Percentiles rank a stretch among this genome's conserved stretches.
These are phyloP conservation scores for Tetraselmis chui DNA, from an alignment of 139 green algal species.

Conservation along the genomic window DNA sequence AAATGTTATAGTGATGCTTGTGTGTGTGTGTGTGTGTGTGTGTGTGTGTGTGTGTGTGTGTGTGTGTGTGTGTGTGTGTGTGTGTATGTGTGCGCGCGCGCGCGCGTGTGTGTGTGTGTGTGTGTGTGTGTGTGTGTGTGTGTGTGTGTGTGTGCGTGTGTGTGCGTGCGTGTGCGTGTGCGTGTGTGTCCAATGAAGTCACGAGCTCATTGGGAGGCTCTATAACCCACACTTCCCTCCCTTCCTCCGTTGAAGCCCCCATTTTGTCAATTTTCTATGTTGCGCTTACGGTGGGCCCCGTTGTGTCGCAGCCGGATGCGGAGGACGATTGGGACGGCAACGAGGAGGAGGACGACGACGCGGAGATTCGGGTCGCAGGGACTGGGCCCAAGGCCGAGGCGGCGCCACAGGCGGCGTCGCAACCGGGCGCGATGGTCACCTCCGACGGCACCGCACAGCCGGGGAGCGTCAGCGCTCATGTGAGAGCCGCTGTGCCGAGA, in stretches of 20 bases:
- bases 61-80: background rate
- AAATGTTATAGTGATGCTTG: too few relatives aligned
- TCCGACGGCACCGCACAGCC: background rate
- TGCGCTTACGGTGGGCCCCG: background rate
- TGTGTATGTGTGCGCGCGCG: too few relatives aligned
- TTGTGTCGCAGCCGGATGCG: background rate
- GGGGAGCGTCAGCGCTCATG: background rate
- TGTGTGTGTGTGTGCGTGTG: too few relatives aligned
- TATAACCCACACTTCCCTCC: too few relatives aligned
- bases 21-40: background rate
- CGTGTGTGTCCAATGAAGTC: too few relatives aligned
- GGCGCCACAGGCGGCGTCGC: background rate
- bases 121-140: too few relatives aligned
- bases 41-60: background rate
- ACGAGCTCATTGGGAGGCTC: too few relatives aligned
- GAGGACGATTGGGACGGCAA: background rate
- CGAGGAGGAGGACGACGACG: slow-evolving; percentile 9
- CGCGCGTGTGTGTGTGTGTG: too few relatives aligned
- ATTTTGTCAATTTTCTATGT: too few relatives aligned
- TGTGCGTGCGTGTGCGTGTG: too few relatives aligned
- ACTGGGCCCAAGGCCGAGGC: background rate
- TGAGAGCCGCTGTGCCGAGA: background rate
- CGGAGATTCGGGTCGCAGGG: background rate
- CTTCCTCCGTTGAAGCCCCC: too few relatives aligned
- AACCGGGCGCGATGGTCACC: slow-evolving; percentile 1